Percentiles rank a stretch among this genome's conserved stretches.
Conservation (phyloP, 768 basidiomycete genomes). For the Lactarius tabidus region DNA sequence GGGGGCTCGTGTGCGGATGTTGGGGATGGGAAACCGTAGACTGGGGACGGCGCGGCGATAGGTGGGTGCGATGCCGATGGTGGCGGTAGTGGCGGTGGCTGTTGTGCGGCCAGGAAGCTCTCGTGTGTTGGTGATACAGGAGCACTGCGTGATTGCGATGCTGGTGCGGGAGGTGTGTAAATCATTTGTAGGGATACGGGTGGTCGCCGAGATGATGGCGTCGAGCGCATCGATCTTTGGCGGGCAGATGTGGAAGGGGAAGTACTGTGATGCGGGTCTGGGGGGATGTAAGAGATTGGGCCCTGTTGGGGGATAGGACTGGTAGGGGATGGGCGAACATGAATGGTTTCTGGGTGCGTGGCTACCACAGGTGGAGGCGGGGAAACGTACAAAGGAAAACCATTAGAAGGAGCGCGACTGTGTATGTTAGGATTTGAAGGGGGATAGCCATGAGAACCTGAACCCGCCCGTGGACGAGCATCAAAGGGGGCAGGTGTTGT, state of each 20-base stretch:
- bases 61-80: not conserved
- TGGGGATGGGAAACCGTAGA: slow-evolving; percentile 17
- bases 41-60: slow-evolving; percentile 14
- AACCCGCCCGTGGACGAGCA: slow-evolving; percentile 8
- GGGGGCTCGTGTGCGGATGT: slow-evolving; percentile 11
- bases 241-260: not conserved
- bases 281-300: slow-evolving; percentile 3
- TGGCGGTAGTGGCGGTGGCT: not conserved
- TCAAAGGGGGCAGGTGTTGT: slow-evolving; percentile 2
- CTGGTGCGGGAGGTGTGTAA: slow-evolving; percentile 19
- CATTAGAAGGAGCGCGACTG: slow-evolving; percentile 17
- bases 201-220: slow-evolving; percentile 11
- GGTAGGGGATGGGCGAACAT: slow-evolving; percentile 23
- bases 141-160: slow-evolving; percentile 16
- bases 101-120: slow-evolving; percentile 5
- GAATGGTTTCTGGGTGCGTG: slow-evolving; percentile 24
- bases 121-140: slow-evolving; percentile 15
- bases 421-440: slow-evolving; percentile 24
- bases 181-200: slow-evolving; percentile 21
- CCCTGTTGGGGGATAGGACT: not conserved
- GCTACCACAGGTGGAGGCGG: slow-evolving; percentile 11
- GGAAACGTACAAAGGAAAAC: slow-evolving; percentile 16
- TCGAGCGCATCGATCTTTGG: slow-evolving; percentile 20
- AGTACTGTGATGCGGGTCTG: slow-evolving; percentile 8
- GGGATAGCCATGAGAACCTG: slow-evolving; percentile 20